Conservation (phyloP, 345 rosid genomes). For the Ceriops decandra region DNA sequence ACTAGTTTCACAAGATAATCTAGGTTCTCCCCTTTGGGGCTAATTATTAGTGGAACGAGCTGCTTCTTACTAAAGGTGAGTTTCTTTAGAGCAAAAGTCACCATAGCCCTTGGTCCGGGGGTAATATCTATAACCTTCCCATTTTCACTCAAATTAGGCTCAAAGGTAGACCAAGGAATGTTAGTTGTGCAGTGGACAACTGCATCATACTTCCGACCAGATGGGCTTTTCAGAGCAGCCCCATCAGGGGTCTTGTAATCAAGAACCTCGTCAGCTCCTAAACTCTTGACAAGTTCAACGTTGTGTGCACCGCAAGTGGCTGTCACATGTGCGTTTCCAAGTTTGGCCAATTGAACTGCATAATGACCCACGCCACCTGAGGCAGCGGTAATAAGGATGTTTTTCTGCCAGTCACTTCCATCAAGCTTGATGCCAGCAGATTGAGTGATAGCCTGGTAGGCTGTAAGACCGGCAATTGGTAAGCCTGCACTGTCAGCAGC, state of each 20-base stretch:
- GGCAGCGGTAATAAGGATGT: conserved; percentile 70
- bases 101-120: conserved; percentile 39
- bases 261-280: conserved; percentile 82
- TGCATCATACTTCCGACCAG: conserved; percentile 71
- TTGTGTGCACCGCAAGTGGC: conserved; percentile 81
- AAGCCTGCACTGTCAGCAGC: conserved; percentile 64
- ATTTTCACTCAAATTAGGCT: conserved; percentile 51
- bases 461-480: conserved; percentile 68
- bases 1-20: conserved; percentile 44
- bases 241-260: conserved; percentile 80
- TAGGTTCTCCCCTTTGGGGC: conserved; percentile 46
- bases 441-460: conserved; percentile 52
- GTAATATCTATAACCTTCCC: conserved; percentile 69
- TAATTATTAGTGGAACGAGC: conserved; percentile 46
- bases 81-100: conserved; percentile 47
- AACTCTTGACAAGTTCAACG: conserved; percentile 59
- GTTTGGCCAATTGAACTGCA: conserved; percentile 69
- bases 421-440: conserved; percentile 67
- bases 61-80: conserved; percentile 66
- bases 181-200: conserved; percentile 63
- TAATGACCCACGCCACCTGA: conserved; percentile 89
- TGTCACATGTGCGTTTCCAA: conserved; percentile 68
- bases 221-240: conserved; percentile 61
- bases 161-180: conserved; percentile 67
- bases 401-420: conserved; percentile 47